These are phyloP conservation scores for Cyamopsis tetragonoloba DNA, from an alignment of 306 rosid species.

Conservation along the genomic window DNA sequence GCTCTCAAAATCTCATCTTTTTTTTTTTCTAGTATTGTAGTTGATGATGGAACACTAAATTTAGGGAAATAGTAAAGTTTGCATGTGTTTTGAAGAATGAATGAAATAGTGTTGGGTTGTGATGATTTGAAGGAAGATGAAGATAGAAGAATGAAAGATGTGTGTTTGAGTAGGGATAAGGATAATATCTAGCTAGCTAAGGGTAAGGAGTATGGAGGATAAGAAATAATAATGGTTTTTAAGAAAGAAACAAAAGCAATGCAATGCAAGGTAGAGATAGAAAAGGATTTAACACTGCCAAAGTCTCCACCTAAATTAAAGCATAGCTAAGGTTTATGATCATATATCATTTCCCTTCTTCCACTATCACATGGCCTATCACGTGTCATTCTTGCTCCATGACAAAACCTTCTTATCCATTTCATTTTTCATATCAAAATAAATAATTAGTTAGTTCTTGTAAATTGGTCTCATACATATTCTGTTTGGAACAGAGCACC, in stretches of 20 bases:
- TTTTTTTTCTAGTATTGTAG: constrained; percentile 1
- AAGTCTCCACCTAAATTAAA: constrained; percentile 25
- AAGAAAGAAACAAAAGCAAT: constrained; percentile 33
- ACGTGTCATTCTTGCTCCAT: constrained; percentile 38
- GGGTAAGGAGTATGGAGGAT: constrained; percentile 10
- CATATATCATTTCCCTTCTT: constrained; percentile 25
- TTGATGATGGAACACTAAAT: background rate
- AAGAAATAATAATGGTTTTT: constrained; percentile 26
- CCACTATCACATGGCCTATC: constrained; percentile 46
- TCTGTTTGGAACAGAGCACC: constrained; percentile 7
- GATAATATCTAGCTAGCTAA: too few relatives aligned
- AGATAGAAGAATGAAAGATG: constrained; percentile 31
- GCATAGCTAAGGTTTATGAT: constrained; percentile 28
- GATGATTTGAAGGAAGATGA: constrained; percentile 21
- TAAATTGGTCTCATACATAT: background rate
- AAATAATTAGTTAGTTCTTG: too few relatives aligned
- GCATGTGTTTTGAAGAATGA: background rate
- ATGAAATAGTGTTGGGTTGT: background rate
- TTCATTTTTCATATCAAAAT: background rate
- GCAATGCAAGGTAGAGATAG: too few relatives aligned
- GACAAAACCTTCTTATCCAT: constrained; percentile 37
- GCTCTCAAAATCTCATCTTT: background rate
- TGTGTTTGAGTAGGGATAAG: constrained; percentile 29
- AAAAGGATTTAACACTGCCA: constrained; percentile 36
- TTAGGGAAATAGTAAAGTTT: background rate